Evolutionary conservation across 768 basidiomycete genomes (phyloP), one percentile per base, ranked within the genome.

Genomic region (Mycena latifolia): DNA sequence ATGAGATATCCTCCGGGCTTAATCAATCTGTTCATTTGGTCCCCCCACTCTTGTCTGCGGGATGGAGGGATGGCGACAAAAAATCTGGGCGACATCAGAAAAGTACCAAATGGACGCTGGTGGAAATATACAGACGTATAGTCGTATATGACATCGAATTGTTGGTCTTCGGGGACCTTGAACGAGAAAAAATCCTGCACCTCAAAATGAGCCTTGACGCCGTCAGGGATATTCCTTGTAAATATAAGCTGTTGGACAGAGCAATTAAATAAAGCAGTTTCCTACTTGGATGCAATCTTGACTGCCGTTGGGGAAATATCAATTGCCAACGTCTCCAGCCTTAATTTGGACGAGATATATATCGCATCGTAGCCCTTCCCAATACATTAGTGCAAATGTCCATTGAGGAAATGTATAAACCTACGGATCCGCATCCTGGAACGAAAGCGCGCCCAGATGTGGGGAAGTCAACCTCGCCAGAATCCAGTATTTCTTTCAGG

Each of bases 11-110:
- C 91, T 0, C 89, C 91, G 1, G 86, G 82, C 60, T 86, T 88
- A 55, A 89, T 75, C 18, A 93, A 73, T 18, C 79, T 76, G 2
- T 79, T 76, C 77, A 92, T 89, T 69, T 89, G 81, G 5, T 12
- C 11, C 14, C 85, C 92, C 91, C 90, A 92, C 20, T 82, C 82
- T 4, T 67, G 47, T 11, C 92, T 82, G 39, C 74, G 79, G 3
- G 76, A 63, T 0, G 89, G 91, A 0, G 86, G 87, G 25, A 93
- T 86, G 2, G 92, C 91, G 45, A 89, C 89, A 74, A 93, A 92
- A 78, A 92, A 92, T 1, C 89, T 90, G 33, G 33, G 6, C 14
- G 8, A n/a, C 14, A 14, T 35, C 14, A 14, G 6, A 35, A 35
- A 35, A 14, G 33, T 35, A 7, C 14, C 33, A 6, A 14, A 35